phyloP scores from a whole-genome alignment of 23 red algal genomes.

The Cyanidioschyzon merolae region DNA sequence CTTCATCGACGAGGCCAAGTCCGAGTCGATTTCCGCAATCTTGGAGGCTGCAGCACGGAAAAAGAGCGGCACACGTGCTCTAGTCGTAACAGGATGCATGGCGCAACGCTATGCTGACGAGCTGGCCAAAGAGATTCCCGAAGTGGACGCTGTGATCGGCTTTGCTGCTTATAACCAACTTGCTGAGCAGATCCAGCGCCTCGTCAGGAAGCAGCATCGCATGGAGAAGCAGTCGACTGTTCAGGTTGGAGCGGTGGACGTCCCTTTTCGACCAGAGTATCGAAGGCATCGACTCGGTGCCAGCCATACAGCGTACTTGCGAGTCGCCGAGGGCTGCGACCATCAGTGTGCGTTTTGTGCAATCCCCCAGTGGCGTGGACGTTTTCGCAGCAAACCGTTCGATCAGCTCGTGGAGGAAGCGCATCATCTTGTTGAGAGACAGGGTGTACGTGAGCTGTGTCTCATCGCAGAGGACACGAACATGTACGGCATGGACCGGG shows the following conservation, averaged over 20 bases:
- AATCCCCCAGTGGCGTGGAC: conserved; percentile 76
- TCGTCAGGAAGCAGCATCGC: conserved; percentile 5
- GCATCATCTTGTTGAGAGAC: conserved; percentile 27
- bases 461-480: conserved; percentile 98
- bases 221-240: neutral
- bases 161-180: conserved; percentile 74
- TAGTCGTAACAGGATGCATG: conserved; percentile 92
- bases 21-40: conserved; percentile 61
- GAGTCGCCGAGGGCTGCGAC: conserved; percentile 82
- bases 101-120: conserved; percentile 80
- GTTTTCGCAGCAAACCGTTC: conserved; percentile 76
- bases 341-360: conserved; percentile 87
- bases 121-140: conserved; percentile 66
- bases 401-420: conserved; percentile 52
- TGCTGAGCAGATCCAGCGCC: conserved; percentile 25
- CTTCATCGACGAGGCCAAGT: conserved; percentile 92
- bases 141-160: conserved; percentile 93
- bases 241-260: conserved; percentile 42
- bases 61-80: conserved; percentile 24
- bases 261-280: conserved; percentile 86
- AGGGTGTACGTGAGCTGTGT: conserved; percentile 67
- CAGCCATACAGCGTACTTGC: conserved; percentile 66
- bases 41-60: conserved; percentile 32
- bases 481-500: conserved; percentile 93
- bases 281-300: conserved; percentile 47